Conservation (phyloP, 352 stramenopile species). For the Pythium phragmitis region DNA sequence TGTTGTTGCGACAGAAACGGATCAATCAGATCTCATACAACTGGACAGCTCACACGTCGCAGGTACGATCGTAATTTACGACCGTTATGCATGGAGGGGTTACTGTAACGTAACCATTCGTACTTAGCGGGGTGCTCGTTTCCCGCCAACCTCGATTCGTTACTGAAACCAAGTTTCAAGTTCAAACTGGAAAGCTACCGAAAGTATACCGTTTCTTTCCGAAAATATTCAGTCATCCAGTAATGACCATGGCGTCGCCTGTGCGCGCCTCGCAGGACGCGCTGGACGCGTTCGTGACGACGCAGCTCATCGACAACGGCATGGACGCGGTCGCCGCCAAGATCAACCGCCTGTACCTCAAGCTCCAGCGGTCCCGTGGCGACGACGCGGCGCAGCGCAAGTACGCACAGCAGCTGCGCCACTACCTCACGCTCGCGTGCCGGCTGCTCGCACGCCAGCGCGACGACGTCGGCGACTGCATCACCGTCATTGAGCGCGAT, state of each 20-base stretch:
- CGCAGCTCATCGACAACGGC: slow-evolving; percentile 77
- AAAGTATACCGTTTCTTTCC: too few relatives aligned
- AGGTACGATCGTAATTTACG: too few relatives aligned
- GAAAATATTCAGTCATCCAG: too few relatives aligned
- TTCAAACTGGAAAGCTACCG: too few relatives aligned
- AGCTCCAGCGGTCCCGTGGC: slow-evolving; percentile 38
- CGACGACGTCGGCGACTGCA: slow-evolving; percentile 45
- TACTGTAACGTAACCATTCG: too few relatives aligned
- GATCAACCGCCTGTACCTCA: slow-evolving; percentile 61
- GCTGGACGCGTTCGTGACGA: slow-evolving; percentile 66
- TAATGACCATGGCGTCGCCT: slow-evolving; percentile 4
- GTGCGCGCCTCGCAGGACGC: slow-evolving; percentile 39
- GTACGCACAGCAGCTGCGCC: slow-evolving; percentile 57
- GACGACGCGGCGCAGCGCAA: slow-evolving; percentile 39
- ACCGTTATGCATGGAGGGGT: too few relatives aligned
- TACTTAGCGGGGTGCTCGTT: too few relatives aligned
- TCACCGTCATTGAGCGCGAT: slow-evolving; percentile 54
- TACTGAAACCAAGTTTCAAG: too few relatives aligned
- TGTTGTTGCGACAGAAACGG: too few relatives aligned
- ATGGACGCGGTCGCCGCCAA: slow-evolving; percentile 68
- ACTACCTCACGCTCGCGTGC: slow-evolving; percentile 58
- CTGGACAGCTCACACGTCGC: too few relatives aligned
- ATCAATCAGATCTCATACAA: too few relatives aligned
- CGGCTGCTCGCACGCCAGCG: slow-evolving; percentile 57
- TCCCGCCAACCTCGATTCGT: too few relatives aligned